phyloP scores from a whole-genome alignment of 179 eudicot species.

The Spergularia azorica region DNA sequence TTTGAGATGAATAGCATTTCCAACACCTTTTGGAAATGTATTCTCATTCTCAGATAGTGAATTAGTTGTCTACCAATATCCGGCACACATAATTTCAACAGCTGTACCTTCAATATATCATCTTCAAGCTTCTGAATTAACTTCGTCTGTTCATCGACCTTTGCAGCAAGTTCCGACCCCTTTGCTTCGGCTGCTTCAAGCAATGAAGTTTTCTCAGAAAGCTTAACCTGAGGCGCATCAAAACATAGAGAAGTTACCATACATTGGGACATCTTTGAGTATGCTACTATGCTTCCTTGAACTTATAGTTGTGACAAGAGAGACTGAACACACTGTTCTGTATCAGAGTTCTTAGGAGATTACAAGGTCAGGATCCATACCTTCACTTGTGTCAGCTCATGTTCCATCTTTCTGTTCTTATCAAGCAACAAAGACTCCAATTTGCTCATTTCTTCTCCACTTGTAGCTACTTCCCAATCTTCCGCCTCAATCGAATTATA shows the following conservation, averaged over 20 bases:
- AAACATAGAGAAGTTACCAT: not conserved
- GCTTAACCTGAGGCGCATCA: constrained; percentile 58
- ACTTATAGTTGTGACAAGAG: constrained; percentile 12
- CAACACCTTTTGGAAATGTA: not conserved
- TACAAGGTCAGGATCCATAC: constrained; percentile 35
- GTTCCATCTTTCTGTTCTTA: constrained; percentile 98
- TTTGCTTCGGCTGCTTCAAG: constrained; percentile 89
- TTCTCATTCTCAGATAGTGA: not conserved
- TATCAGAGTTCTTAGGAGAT: constrained; percentile 1
- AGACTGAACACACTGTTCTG: not conserved
- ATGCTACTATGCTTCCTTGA: constrained; percentile 16
- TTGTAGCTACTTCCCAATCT: constrained; percentile 99
- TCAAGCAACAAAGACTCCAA: constrained; percentile 94
- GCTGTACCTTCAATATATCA: constrained; percentile 83
- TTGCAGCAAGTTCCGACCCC: constrained; percentile 61
- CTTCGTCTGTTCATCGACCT: constrained; percentile 74
- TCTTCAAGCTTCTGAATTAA: constrained; percentile 97
- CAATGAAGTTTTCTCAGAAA: constrained; percentile 73
- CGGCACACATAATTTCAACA: constrained; percentile 7
- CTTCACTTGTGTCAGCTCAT: constrained; percentile 91
- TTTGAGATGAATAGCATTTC: not conserved
- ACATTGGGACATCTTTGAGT: constrained; percentile 3
- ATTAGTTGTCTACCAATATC: not conserved
- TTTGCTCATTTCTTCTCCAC: constrained; percentile 99
- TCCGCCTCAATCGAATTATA: constrained; percentile 99